Evolutionary conservation across 1,284 basidiomycete genomes (phyloP).

Genomic region (Marasmius tenuissimus): DNA sequence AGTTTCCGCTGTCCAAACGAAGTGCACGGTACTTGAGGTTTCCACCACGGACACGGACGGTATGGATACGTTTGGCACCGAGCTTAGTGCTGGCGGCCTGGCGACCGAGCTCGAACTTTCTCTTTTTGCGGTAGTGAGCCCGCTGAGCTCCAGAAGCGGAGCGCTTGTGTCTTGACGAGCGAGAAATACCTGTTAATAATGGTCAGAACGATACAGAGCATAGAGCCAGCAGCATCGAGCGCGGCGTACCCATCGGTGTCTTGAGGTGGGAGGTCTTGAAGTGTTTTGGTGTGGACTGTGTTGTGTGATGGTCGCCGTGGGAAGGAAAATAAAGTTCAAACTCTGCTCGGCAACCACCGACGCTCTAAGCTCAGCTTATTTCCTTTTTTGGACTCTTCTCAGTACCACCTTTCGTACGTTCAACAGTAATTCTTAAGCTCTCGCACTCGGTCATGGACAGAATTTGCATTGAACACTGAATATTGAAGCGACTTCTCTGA

Average conservation of each 20-base stretch:
- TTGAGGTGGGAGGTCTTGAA: conserved; percentile 36
- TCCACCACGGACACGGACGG: conserved; percentile 90
- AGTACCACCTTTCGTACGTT: neutral
- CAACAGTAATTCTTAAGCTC: neutral
- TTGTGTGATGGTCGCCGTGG: neutral
- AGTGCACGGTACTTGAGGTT: conserved; percentile 93
- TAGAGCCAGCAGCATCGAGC: conserved; percentile 23
- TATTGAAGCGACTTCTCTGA: too few species aligned
- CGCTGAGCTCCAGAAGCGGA: conserved; percentile 91
- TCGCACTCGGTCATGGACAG: neutral
- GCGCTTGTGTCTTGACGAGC: conserved; percentile 94
- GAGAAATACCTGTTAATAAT: conserved; percentile 77
- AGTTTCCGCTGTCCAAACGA: conserved; percentile 93
- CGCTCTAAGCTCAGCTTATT: neutral
- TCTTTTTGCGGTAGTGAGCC: conserved; percentile 97
- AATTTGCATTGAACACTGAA: neutral
- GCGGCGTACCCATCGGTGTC: conserved; percentile 48
- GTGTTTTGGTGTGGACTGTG: conserved; percentile 7
- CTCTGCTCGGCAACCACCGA: conserved; percentile 1
- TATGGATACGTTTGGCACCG: conserved; percentile 89
- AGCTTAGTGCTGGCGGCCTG: conserved; percentile 96
- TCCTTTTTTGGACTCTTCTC: neutral
- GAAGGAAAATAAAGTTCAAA: conserved; percentile 7
- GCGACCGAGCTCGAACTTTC: conserved; percentile 98
- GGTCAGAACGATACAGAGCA: conserved; percentile 5